These are phyloP conservation scores for Colletotrichum cuscutae DNA, from an alignment of 2,329 filamentous ascomycete genomes.

Conservation along the genomic window DNA sequence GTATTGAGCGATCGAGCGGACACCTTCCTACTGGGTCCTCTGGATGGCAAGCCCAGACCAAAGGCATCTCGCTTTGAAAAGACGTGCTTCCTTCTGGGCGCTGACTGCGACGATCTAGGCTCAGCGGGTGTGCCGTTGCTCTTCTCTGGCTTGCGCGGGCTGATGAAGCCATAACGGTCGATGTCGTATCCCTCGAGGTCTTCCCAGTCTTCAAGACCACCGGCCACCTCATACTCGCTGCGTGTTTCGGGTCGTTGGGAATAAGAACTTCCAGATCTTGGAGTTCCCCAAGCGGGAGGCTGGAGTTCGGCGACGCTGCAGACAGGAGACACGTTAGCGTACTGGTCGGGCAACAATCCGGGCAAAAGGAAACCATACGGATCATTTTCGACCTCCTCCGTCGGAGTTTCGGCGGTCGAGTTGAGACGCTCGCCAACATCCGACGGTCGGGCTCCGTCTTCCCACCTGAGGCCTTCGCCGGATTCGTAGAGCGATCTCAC, in stretches of 20 bases:
- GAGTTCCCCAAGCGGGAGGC: conserved; percentile 47
- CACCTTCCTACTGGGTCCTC: conserved; percentile 62
- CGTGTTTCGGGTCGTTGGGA: conserved; percentile 56
- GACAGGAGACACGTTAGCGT: conserved; percentile 41
- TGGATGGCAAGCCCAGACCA: conserved; percentile 46
- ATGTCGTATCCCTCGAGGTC: conserved; percentile 70
- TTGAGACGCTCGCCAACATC: conserved; percentile 58
- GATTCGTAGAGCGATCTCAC: conserved; percentile 74
- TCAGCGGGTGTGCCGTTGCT: conserved; percentile 54
- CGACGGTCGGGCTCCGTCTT: conserved; percentile 60
- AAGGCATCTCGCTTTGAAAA: conserved; percentile 53
- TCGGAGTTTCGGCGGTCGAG: conserved; percentile 61
- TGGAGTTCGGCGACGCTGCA: conserved; percentile 43
- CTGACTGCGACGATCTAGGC: conserved; percentile 53
- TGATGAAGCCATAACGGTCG: conserved; percentile 77
- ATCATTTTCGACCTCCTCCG: conserved; percentile 63
- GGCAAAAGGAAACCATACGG: conserved; percentile 66
- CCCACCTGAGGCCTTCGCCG: conserved; percentile 63
- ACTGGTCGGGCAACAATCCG: conserved; percentile 36
- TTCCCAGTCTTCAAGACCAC: conserved; percentile 75
- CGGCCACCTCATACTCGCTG: conserved; percentile 60
- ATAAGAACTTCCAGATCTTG: conserved; percentile 56
- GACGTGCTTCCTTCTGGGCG: conserved; percentile 59
- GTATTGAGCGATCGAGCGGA: conserved; percentile 70
- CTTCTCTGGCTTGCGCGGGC: conserved; percentile 52